These are phyloP conservation scores for Isabelozyma heimii DNA, from an alignment of 805 yeast species.

Conservation along the genomic window DNA sequence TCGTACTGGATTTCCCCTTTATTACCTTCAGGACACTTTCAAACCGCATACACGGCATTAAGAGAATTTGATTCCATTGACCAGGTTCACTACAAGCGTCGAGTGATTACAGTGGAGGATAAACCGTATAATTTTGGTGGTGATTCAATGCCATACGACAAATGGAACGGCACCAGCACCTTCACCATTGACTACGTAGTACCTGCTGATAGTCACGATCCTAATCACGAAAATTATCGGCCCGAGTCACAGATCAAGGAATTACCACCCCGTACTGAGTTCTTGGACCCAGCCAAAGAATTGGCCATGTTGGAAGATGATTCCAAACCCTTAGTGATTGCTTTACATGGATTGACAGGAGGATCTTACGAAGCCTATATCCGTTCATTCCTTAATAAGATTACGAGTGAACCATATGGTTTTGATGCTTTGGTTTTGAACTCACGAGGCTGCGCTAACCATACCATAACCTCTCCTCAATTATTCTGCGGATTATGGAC, in stretches of 20 bases:
- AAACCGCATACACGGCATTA: constrained; percentile 47
- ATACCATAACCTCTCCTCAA: constrained; percentile 66
- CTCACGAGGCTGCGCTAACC: constrained; percentile 76
- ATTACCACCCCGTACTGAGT: constrained; percentile 69
- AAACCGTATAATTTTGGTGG: constrained; percentile 22
- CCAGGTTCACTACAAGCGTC: constrained; percentile 45
- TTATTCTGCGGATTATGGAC: constrained; percentile 69
- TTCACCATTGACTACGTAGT: constrained; percentile 49
- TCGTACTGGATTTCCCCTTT: constrained; percentile 45
- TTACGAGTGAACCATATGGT: constrained; percentile 37
- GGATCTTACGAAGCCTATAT: constrained; percentile 78
- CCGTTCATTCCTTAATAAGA: constrained; percentile 48
- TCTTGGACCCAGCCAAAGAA: constrained; percentile 47
- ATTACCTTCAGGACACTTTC: constrained; percentile 47
- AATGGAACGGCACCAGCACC: constrained; percentile 44
- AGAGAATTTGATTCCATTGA: constrained; percentile 41
- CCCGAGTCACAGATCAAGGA: constrained; percentile 51
- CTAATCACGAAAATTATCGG: constrained; percentile 22
- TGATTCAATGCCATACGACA: constrained; percentile 33
- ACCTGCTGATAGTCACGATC: constrained; percentile 9
- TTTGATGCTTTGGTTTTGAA: constrained; percentile 62
- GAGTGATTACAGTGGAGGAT: constrained; percentile 31
- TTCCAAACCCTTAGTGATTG: constrained; percentile 56
- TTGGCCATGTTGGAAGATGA: constrained; percentile 29
- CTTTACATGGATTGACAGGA: constrained; percentile 74